Percentiles rank a stretch among this genome's conserved stretches.
These are phyloP conservation scores for Allium sativum DNA, from an alignment of 106 monocot genomes.

Conservation along the genomic window DNA sequence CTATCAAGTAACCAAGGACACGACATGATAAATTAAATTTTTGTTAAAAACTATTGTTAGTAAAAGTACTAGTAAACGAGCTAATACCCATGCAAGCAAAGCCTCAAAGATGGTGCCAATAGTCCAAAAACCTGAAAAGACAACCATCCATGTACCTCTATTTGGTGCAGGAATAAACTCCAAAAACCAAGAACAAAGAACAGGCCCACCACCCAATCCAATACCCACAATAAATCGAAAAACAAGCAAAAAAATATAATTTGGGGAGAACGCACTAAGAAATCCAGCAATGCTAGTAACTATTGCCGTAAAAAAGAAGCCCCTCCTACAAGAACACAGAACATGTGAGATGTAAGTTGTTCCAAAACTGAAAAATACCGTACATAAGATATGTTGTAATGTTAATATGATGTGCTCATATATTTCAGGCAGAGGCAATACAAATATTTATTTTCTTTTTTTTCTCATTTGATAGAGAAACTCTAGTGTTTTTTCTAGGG, in stretches of 20 bases:
- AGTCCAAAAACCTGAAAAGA: conserved; percentile 71
- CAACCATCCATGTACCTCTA: conserved; percentile 81
- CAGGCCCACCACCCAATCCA: conserved; percentile 88
- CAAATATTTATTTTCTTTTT: too few species aligned
- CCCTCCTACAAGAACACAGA: conserved; percentile 32
- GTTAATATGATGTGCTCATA: not conserved
- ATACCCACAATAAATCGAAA: conserved; percentile 68
- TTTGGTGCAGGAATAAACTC: conserved; percentile 84
- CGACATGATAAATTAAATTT: too few species aligned
- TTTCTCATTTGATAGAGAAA: not conserved
- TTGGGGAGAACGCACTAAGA: conserved; percentile 49
- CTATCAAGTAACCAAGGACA: too few species aligned
- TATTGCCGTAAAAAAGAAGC: conserved; percentile 69
- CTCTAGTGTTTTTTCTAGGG: not conserved
- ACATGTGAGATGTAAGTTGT: not conserved
- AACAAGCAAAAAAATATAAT: conserved; percentile 44
- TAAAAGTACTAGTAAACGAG: not conserved
- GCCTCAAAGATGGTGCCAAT: conserved; percentile 71
- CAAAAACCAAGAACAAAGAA: conserved; percentile 89
- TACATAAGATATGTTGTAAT: too few species aligned
- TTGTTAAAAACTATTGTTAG: too few species aligned
- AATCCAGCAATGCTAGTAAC: conserved; percentile 51
- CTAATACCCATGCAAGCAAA: conserved; percentile 60
- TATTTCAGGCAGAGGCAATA: not conserved
- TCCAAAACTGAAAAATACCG: too few species aligned